Evolutionary conservation across 2,329 filamentous ascomycete species (phyloP), one percentile per base, ranked within the genome.

Genomic region (Knoxdaviesia proteae): DNA sequence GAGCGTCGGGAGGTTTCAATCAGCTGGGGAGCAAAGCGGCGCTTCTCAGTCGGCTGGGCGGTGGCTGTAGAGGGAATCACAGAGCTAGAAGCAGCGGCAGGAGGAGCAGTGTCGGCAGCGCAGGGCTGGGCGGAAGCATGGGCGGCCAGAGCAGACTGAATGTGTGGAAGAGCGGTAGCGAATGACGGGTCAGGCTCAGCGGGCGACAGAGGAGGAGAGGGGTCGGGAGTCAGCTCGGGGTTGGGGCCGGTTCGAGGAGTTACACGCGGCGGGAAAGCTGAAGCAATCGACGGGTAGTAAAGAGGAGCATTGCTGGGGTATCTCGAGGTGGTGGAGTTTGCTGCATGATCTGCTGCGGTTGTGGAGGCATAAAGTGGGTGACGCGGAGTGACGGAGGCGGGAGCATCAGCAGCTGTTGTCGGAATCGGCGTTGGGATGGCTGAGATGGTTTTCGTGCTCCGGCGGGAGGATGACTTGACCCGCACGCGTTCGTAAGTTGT

Each of bases 1-100:
- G 76, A 75, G 42, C 84, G 69, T 51, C 76, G 74, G 4, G 80
- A 80, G 3, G 82, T 87, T 58, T 88, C 84, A 47, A 93, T 77
- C 44, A 93, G 64, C 52, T 88, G 79, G 8, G 84, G 84, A 32
- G 77, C 70, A 56, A 92, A 93, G 46, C 62, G 61, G 48, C 68
- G 64, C 32, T 48, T 52, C 37, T 20, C 20, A 3, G 20, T 20
- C 20, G 20, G 50, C 52, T 38, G 47, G 41, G 9, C 55, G 50
- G 38, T 44, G 53, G 53, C 50, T 54, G 53, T 48, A 39, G 44
- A 47, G 43, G 9, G 40, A 36, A 32, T 49, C 51, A 47, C 50
- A 48, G 46, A 53, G 52, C 48, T 36, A 34, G 48, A 47, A 42
- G 45, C 45, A 34, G 11, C 47, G 44, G 7, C 44, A 43, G 31